Evolutionary conservation across 108 stramenopile genomes (phyloP).

Genomic region (Mediolabrus comicus): DNA sequence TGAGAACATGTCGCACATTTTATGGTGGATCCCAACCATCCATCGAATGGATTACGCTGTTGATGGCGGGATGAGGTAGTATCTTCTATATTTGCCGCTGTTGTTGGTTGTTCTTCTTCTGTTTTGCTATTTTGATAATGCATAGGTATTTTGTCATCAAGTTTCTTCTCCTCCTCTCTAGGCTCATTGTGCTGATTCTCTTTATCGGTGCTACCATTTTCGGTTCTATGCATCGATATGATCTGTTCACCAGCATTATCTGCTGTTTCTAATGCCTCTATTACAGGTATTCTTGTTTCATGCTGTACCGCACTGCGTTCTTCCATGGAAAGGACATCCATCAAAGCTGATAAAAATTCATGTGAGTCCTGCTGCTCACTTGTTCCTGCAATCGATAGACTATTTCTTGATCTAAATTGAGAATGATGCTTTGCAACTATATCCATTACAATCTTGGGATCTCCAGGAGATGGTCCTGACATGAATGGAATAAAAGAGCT

Average conservation of each 20-base stretch:
- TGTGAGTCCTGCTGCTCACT: constrained; percentile 84
- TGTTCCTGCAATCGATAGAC: constrained; percentile 5
- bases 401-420: constrained; percentile 49
- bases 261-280: not conserved
- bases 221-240: not conserved
- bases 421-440: constrained; percentile 47
- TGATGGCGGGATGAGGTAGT: constrained; percentile 3
- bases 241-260: not conserved
- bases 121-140: not conserved
- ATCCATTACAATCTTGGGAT: constrained; percentile 21
- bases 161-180: not conserved
- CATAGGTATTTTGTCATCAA: not conserved
- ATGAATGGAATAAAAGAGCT: not conserved
- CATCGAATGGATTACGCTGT: constrained; percentile 62
- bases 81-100: not conserved
- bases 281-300: not conserved
- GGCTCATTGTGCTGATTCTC: not conserved
- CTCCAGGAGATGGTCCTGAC: constrained; percentile 1
- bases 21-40: constrained; percentile 80
- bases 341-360: constrained; percentile 71
- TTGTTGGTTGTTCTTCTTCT: too few species aligned
- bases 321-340: constrained; percentile 55
- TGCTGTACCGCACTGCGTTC: not conserved
- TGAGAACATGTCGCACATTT: constrained; percentile 69
- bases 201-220: not conserved